phyloP scores from a whole-genome alignment of 768 basidiomycete genomes.

The Tephrocybe sp. region DNA sequence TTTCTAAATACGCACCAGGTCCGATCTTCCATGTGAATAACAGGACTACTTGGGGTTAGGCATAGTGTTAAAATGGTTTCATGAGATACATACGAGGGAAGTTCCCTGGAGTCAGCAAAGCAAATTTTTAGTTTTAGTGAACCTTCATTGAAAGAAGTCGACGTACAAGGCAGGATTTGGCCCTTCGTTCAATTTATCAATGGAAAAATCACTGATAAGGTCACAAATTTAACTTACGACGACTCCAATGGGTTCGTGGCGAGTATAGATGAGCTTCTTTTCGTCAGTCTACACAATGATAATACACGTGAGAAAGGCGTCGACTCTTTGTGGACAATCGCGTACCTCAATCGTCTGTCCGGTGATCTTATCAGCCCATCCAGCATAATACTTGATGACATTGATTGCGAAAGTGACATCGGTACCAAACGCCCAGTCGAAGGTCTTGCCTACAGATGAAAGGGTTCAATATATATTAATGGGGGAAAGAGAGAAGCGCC shows the following conservation, averaged over 20 bases:
- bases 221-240: slow-evolving; percentile 21
- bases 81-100: slow-evolving; percentile 42
- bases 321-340: background rate
- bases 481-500: background rate
- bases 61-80: background rate
- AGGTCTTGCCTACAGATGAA: slow-evolving; percentile 26
- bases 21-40: slow-evolving; percentile 79
- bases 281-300: slow-evolving; percentile 35
- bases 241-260: slow-evolving; percentile 59
- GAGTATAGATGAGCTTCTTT: slow-evolving; percentile 54
- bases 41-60: slow-evolving; percentile 30
- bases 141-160: background rate
- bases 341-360: slow-evolving; percentile 47
- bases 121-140: background rate
- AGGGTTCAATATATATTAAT: background rate
- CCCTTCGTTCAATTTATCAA: slow-evolving; percentile 15
- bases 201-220: background rate
- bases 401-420: slow-evolving; percentile 29
- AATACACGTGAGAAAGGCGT: background rate
- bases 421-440: slow-evolving; percentile 17
- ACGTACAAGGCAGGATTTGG: slow-evolving; percentile 27
- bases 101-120: slow-evolving; percentile 52
- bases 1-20: slow-evolving; percentile 45
- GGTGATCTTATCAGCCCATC: slow-evolving; percentile 57
- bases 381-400: slow-evolving; percentile 52